These are phyloP conservation scores for Xylaria sp. DNA, from an alignment of 2,329 filamentous ascomycete species.

Conservation along the genomic window DNA sequence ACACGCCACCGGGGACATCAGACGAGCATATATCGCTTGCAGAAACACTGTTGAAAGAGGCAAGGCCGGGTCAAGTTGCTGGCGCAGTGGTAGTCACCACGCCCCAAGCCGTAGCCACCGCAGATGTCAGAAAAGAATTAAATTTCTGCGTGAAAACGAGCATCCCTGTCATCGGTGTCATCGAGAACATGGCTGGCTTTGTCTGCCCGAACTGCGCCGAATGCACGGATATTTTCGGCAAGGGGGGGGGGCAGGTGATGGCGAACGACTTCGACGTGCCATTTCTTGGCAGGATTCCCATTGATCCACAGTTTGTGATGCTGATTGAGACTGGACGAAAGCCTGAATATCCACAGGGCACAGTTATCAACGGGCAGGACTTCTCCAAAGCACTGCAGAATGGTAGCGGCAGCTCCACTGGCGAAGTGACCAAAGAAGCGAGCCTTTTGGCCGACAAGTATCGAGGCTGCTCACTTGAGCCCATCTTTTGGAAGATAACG, in stretches of 20 bases:
- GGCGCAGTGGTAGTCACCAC: conserved; percentile 97
- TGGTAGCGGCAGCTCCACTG: conserved; percentile 39
- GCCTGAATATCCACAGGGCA: conserved; percentile 77
- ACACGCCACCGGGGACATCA: conserved; percentile 94
- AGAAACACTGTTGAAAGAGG: conserved; percentile 78
- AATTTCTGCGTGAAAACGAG: conserved; percentile 91
- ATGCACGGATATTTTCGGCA: conserved; percentile 93
- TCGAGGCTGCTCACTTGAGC: conserved; percentile 74
- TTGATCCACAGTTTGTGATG: conserved; percentile 91
- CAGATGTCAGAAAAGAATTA: conserved; percentile 93
- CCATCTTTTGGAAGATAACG: conserved; percentile 75
- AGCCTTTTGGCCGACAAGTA: conserved; percentile 76
- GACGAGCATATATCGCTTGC: conserved; percentile 97
- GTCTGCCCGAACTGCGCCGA: conserved; percentile 84
- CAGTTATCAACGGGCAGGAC: conserved; percentile 67
- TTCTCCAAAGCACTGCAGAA: conserved; percentile 56
- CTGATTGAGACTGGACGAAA: conserved; percentile 79
- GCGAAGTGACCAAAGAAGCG: conserved; percentile 52
- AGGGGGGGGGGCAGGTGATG: conserved; percentile 90
- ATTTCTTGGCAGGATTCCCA: conserved; percentile 88
- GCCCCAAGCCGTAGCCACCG: conserved; percentile 91
- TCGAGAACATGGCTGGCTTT: conserved; percentile 97
- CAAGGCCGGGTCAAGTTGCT: conserved; percentile 74
- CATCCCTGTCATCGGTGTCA: conserved; percentile 83
- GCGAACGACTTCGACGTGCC: conserved; percentile 84